Base-by-base conservation (phyloP, 805 yeast genomes). In the Metschnikowia dekortorum region DNA sequence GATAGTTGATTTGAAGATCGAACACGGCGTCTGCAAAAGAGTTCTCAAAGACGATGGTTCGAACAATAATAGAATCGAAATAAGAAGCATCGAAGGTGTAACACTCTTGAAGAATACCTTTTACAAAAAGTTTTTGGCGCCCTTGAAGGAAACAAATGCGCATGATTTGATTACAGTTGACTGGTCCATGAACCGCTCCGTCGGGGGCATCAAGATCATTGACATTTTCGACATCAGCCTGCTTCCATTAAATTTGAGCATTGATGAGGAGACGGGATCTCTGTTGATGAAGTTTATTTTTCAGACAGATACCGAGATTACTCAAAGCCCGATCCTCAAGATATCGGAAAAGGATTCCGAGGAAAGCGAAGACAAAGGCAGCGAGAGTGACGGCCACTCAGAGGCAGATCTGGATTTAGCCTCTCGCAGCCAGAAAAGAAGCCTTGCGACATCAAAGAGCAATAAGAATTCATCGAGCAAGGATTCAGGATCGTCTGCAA, bases 141-240 rank as follows among this genome's bases (percentile, higher is more conserved):
- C 76, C 18, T 50, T 51, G 34, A 39, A 9, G 9, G 16, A 39
- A 2, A 39, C 47, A 29, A 33, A 45, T 26, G 35, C 51, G 2
- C 47, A 54, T 11, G 60, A 64, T 43, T 52, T 74, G 37, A 54
- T 74, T 7, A 56, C 61, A 4, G 66, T 70, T 8, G 69, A 67
- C 44, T 74, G 78, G 78, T 65, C 71, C 1, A 70, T 74, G 73
- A 70, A 70, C 52, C 55, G 72, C 16, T 57, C 71, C 5, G 65
- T 74, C 18, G 78, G 78, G 6, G 78, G 78, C 0, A 73, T 74
- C 49, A 65, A 64, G 50, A 55, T 73, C 26, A 62, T 74, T 39
- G 77, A 74, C 37, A 62, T 69, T 50, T 64, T 74, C 30, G 70
- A 70, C 39, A 61, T 73, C 40, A 56, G 61, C 49, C 62, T 75